phyloP scores from a whole-genome alignment of 345 rosid species.

The Xanthoceras sorbifolium region DNA sequence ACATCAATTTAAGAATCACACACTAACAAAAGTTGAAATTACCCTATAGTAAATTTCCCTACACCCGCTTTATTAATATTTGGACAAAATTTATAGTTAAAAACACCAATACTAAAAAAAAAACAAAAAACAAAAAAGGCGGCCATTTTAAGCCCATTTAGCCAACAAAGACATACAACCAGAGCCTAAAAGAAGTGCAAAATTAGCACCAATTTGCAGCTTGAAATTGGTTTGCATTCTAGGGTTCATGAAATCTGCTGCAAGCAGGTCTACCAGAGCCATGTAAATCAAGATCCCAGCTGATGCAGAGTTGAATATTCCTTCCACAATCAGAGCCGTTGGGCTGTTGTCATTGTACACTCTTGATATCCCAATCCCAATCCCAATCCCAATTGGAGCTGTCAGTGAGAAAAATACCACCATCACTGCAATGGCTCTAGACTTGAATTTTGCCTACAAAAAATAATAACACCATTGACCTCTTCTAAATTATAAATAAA shows the following conservation, averaged over 20 bases:
- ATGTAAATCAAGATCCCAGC: conserved; percentile 70
- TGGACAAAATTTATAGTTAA: no score
- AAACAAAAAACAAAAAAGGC: no score
- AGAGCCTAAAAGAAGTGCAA: conserved; percentile 52
- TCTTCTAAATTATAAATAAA: no score
- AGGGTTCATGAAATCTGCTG: conserved; percentile 57
- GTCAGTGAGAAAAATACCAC: conserved; percentile 33
- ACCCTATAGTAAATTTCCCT: no score
- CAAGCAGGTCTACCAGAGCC: conserved; percentile 75
- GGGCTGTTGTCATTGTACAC: conserved; percentile 47
- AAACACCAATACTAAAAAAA: no score
- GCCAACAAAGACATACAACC: conserved; percentile 51
- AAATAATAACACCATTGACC: not conserved
- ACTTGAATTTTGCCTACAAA: conserved; percentile 3
- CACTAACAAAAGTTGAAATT: no score
- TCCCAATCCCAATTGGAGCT: conserved; percentile 55
- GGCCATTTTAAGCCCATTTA: conserved; percentile 26
- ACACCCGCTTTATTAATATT: no score
- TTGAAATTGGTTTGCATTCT: conserved; percentile 42
- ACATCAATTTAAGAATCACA: no score
- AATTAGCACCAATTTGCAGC: conserved; percentile 47
- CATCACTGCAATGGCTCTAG: not conserved
- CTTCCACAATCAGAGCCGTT: conserved; percentile 53
- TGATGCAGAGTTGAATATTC: conserved; percentile 52
- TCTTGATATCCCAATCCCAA: conserved; percentile 53